These are phyloP conservation scores for Xylaria multiplex DNA, from an alignment of 2,329 filamentous ascomycete genomes.

Conservation along the genomic window DNA sequence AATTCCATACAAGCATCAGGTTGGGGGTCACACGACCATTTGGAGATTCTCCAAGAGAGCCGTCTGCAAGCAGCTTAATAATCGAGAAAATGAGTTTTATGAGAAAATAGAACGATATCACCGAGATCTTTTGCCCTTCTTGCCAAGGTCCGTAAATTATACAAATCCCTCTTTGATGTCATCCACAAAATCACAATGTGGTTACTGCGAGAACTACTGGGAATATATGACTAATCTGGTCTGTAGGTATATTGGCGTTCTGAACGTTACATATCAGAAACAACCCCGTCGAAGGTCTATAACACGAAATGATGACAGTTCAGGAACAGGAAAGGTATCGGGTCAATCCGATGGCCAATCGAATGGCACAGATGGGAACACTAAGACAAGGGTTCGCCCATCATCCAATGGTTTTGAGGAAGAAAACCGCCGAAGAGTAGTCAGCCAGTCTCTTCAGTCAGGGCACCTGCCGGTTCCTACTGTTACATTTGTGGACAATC, in stretches of 20 bases:
- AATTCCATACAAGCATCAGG: slow-evolving; percentile 96
- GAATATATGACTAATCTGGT: slow-evolving; percentile 41
- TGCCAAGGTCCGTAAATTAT: slow-evolving; percentile 74
- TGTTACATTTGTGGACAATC: slow-evolving; percentile 92
- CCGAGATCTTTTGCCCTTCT: slow-evolving; percentile 86
- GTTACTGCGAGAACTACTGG: not conserved
- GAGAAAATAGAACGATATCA: slow-evolving; percentile 93
- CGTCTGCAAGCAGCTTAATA: slow-evolving; percentile 98
- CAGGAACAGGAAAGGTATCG: slow-evolving; percentile 41
- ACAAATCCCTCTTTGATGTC: slow-evolving; percentile 11
- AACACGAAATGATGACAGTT: slow-evolving; percentile 60
- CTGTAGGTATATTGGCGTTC: slow-evolving; percentile 88
- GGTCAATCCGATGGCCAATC: slow-evolving; percentile 51
- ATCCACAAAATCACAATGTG: not conserved
- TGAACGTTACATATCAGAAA: slow-evolving; percentile 96
- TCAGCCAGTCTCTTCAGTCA: slow-evolving; percentile 80
- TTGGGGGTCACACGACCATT: slow-evolving; percentile 94
- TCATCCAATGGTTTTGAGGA: slow-evolving; percentile 36
- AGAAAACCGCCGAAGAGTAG: slow-evolving; percentile 55
- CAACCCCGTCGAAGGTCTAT: slow-evolving; percentile 73
- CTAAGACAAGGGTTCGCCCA: slow-evolving; percentile 29
- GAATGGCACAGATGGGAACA: slow-evolving; percentile 41
- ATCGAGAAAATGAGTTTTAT: slow-evolving; percentile 98
- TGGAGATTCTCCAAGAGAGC: slow-evolving; percentile 95
- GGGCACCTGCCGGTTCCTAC: slow-evolving; percentile 77